phyloP scores from a whole-genome alignment of 139 green algal species.

The Raphidocelis subcapitata region DNA sequence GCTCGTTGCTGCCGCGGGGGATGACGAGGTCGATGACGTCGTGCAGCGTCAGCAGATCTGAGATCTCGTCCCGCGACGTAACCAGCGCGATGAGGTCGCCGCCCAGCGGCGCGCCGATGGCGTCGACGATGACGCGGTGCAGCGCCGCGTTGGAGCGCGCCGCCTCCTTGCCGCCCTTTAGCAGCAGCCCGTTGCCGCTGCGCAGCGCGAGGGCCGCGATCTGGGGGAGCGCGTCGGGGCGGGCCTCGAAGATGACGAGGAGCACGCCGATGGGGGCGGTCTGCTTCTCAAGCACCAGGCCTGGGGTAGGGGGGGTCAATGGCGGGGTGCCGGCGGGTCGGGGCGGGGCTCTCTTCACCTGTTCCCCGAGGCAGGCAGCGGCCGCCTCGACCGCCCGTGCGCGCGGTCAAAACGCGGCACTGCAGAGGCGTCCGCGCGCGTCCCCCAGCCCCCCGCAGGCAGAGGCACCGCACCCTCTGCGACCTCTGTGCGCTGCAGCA shows the following conservation, averaged over 20 bases:
- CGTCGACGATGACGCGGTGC: slow-evolving; percentile 57
- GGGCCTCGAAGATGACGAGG: slow-evolving; percentile 98
- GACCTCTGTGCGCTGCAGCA: slow-evolving; percentile 75
- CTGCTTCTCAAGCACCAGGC: slow-evolving; percentile 91
- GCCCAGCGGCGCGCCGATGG: slow-evolving; percentile 41
- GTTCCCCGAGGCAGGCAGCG: too few relatives aligned
- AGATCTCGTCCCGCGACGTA: slow-evolving; percentile 84
- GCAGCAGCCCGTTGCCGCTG: slow-evolving; percentile 87
- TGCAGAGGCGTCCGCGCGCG: too few relatives aligned
- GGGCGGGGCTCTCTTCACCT: too few relatives aligned
- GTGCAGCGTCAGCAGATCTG: slow-evolving; percentile 90
- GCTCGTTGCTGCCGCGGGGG: slow-evolving; percentile 82
- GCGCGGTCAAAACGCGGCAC: too few relatives aligned
- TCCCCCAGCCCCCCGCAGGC: too few relatives aligned
- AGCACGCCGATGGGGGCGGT: slow-evolving; percentile 94
- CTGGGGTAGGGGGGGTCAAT: slow-evolving; percentile 21
- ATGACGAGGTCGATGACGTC: slow-evolving; percentile 98
- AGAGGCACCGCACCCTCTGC: slow-evolving; percentile 71
- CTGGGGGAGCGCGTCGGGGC: slow-evolving; percentile 94
- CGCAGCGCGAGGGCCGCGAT: slow-evolving; percentile 79
- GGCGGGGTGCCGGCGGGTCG: too few relatives aligned
- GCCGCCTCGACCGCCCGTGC: too few relatives aligned
- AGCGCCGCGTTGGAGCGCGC: slow-evolving; percentile 78
- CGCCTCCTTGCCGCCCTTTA: slow-evolving; percentile 98
- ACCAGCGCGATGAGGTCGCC: slow-evolving; percentile 86